Evolutionary conservation across 805 yeast species (phyloP).

Genomic region (Yamadazyma kitorensis): DNA sequence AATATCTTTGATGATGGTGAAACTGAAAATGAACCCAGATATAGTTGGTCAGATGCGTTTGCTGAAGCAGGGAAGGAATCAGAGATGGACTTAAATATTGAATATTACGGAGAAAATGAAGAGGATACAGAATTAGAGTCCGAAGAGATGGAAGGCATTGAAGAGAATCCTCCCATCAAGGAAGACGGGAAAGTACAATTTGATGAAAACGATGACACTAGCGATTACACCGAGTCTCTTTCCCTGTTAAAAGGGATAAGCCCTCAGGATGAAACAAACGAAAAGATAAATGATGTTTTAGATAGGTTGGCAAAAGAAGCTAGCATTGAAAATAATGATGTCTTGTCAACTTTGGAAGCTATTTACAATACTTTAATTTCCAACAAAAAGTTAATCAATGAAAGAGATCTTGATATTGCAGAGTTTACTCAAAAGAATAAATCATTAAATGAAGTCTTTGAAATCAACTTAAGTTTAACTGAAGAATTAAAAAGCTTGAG

Average conservation of each 20-base stretch:
- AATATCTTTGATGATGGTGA: slow-evolving; percentile 1
- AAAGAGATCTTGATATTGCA: slow-evolving; percentile 3
- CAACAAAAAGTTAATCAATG: background rate
- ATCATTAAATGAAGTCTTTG: background rate
- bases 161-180: background rate
- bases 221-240: too few species aligned
- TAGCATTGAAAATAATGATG: too few species aligned
- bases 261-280: too few species aligned
- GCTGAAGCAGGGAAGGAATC: background rate
- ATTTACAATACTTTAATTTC: too few species aligned
- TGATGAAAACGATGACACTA: background rate
- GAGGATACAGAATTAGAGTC: background rate
- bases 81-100: background rate
- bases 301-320: too few species aligned
- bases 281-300: too few species aligned
- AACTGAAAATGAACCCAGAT: too few species aligned
- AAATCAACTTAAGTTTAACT: background rate
- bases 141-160: background rate
- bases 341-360: too few species aligned
- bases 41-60: too few species aligned
- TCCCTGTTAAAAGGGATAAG: too few species aligned
- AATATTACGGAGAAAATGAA: background rate
- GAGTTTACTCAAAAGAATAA: background rate
- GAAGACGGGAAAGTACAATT: background rate
- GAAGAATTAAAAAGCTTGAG: background rate